phyloP scores from a whole-genome alignment of 2,329 filamentous ascomycete species.

The Diaporthe caulivora region DNA sequence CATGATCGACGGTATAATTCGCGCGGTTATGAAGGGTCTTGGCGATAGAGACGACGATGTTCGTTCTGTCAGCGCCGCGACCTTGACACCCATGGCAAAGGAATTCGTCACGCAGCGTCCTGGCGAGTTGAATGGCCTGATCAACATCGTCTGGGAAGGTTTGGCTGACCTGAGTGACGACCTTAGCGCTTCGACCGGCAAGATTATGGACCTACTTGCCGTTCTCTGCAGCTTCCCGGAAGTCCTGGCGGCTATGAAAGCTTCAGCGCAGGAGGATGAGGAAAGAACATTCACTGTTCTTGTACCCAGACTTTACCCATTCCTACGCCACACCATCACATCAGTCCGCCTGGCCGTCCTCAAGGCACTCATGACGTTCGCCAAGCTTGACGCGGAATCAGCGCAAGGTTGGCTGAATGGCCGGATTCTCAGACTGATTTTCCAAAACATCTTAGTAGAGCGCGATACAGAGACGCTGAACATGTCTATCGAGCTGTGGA shows the following conservation, averaged over 20 bases:
- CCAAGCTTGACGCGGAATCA: constrained; percentile 83
- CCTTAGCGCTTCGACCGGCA: constrained; percentile 95
- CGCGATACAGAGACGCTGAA: constrained; percentile 85
- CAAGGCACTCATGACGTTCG: constrained; percentile 91
- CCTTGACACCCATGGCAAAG: constrained; percentile 93
- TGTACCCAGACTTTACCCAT: constrained; percentile 94
- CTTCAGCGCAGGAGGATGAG: constrained; percentile 83
- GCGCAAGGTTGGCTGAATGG: constrained; percentile 94
- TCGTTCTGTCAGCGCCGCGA: constrained; percentile 96
- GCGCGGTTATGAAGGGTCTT: constrained; percentile 94
- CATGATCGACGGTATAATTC: constrained; percentile 92
- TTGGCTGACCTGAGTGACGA: constrained; percentile 97
- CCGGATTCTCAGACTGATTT: constrained; percentile 87
- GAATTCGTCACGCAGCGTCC: constrained; percentile 92
- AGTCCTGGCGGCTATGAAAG: constrained; percentile 93
- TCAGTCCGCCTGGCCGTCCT: constrained; percentile 94
- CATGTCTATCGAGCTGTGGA: constrained; percentile 90
- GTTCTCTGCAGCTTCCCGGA: constrained; percentile 95
- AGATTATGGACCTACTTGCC: constrained; percentile 97
- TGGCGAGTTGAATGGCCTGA: constrained; percentile 81
- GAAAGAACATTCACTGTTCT: constrained; percentile 92
- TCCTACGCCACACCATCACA: constrained; percentile 96
- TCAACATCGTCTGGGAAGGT: constrained; percentile 97
- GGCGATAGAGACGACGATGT: constrained; percentile 95
- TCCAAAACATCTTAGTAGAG: constrained; percentile 96